These are phyloP conservation scores for Pleurotus tuber-regium DNA, from an alignment of 768 basidiomycete species.

Conservation along the genomic window DNA sequence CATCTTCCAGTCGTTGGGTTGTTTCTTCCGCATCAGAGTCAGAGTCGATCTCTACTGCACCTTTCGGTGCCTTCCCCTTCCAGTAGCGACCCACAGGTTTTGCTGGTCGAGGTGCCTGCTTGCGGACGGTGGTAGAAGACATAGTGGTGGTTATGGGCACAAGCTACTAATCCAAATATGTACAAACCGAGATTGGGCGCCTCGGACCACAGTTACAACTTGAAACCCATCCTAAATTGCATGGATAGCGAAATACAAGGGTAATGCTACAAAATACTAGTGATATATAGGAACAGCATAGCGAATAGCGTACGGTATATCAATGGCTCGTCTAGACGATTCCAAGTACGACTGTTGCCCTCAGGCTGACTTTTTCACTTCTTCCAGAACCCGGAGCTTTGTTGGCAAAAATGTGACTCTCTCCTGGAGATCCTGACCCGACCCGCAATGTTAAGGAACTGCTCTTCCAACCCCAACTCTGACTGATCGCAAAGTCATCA, in stretches of 20 bases:
- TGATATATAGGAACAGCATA: too few species aligned
- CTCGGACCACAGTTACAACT: too few species aligned
- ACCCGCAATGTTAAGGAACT: conserved; percentile 50
- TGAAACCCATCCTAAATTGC: too few species aligned
- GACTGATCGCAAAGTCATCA: conserved; percentile 78
- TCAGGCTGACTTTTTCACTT: conserved; percentile 52
- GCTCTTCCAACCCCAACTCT: conserved; percentile 94
- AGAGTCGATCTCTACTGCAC: conserved; percentile 53
- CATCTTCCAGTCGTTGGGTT: conserved; percentile 39
- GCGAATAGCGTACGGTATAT: too few species aligned
- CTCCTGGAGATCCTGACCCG: conserved; percentile 39
- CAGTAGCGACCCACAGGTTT: conserved; percentile 83
- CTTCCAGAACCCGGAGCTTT: conserved; percentile 24
- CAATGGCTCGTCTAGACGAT: too few species aligned
- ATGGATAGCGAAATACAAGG: too few species aligned
- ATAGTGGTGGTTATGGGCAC: neutral
- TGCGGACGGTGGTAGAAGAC: conserved; percentile 35
- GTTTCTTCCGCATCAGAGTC: conserved; percentile 64
- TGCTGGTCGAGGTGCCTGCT: conserved; percentile 76
- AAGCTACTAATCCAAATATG: neutral
- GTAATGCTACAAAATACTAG: neutral
- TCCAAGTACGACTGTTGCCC: conserved; percentile 79
- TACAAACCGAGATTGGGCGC: too few species aligned
- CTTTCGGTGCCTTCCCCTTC: conserved; percentile 88
- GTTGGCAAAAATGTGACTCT: conserved; percentile 25